Percentiles rank a stretch among this genome's conserved stretches.
These are phyloP conservation scores for Picea engelmannii DNA, from an alignment of 83 land plant species.

Conservation along the genomic window DNA sequence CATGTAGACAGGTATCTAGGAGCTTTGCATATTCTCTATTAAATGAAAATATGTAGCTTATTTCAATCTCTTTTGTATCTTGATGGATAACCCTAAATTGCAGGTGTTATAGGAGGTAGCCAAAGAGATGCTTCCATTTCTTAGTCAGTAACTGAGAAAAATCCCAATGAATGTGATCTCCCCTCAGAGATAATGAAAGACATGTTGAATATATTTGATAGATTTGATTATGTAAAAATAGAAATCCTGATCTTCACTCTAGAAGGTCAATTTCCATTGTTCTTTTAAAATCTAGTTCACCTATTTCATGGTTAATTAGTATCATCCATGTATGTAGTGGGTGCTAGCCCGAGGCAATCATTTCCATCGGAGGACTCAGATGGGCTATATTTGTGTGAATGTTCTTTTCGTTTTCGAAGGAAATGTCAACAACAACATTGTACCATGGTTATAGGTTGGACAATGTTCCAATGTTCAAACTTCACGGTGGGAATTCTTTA, in stretches of 20 bases:
- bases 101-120: not conserved
- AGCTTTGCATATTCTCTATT: not conserved
- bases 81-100: not conserved
- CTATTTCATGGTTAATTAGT: too few relatives aligned
- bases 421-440: not conserved
- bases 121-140: slow-evolving; percentile 3
- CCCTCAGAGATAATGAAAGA: not conserved
- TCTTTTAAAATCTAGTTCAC: not conserved
- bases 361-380: too few relatives aligned
- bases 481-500: not conserved
- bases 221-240: not conserved
- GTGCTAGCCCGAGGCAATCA: not conserved
- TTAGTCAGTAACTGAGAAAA: not conserved
- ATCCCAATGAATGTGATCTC: not conserved
- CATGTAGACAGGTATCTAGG: too few relatives aligned
- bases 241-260: not conserved
- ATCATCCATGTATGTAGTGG: too few relatives aligned
- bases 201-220: not conserved
- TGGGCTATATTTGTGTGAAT: not conserved
- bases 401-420: not conserved
- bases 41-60: not conserved
- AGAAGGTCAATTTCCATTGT: not conserved
- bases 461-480: not conserved
- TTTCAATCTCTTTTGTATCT: not conserved
- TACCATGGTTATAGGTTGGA: not conserved